Conservation (phyloP, 192 early-diverging fungal genomes). For the Helicostylum pulchrum region DNA sequence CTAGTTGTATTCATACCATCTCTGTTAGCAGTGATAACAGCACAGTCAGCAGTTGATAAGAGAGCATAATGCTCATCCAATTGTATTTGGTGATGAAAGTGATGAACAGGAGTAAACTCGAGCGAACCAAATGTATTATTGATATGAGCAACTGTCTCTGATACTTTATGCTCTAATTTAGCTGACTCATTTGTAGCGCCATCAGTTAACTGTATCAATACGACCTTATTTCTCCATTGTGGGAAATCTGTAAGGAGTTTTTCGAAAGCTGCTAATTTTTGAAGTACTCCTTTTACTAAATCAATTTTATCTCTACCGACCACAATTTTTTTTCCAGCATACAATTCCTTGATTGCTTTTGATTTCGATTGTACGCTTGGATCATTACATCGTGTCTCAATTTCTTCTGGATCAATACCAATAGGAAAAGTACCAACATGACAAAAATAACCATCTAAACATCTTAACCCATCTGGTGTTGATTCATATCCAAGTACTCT, state of each 20-base stretch:
- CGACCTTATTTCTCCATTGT: constrained; percentile 88
- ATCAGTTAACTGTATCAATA: constrained; percentile 95
- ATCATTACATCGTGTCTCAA: constrained; percentile 58
- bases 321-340: constrained; percentile 89
- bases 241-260: constrained; percentile 86
- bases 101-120: constrained; percentile 92
- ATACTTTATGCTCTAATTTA: constrained; percentile 76
- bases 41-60: constrained; percentile 87
- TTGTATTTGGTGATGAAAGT: constrained; percentile 89
- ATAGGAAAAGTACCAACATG: constrained; percentile 93
- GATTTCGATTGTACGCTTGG: constrained; percentile 74
- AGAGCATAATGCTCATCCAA: constrained; percentile 95
- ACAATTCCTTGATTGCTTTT: constrained; percentile 74
- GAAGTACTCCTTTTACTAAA: constrained; percentile 89
- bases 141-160: constrained; percentile 86
- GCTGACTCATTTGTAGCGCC: constrained; percentile 67
- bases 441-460: constrained; percentile 70
- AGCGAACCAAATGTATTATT: constrained; percentile 93
- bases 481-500: constrained; percentile 92
- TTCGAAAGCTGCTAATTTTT: constrained; percentile 93
- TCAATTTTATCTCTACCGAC: constrained; percentile 94
- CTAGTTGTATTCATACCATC: constrained; percentile 98
- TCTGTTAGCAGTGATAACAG: constrained; percentile 85
- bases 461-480: constrained; percentile 86
- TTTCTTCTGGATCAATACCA: constrained; percentile 83